Evolutionary conservation across 805 yeast species (phyloP).

Genomic region (Teunomyces panamensis): DNA sequence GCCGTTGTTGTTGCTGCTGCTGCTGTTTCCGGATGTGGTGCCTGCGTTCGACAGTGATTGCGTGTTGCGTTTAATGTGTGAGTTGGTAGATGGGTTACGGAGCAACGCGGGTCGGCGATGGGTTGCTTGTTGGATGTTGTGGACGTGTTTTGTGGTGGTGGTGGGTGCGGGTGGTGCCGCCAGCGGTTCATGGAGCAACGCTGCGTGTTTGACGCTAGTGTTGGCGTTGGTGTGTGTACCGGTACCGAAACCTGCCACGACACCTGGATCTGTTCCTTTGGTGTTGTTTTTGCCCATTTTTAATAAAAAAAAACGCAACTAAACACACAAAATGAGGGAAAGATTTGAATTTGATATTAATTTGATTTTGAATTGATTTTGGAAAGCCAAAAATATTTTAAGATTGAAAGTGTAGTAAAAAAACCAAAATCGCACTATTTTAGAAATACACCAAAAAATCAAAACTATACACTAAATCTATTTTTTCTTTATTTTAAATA

Average conservation of each 20-base stretch:
- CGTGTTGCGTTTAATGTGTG: not conserved
- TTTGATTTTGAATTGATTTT: too few relatives aligned
- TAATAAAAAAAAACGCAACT: not conserved
- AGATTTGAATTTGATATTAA: too few relatives aligned
- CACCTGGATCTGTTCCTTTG: not conserved
- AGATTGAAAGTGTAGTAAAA: not conserved
- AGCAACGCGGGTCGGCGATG: not conserved
- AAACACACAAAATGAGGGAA: too few relatives aligned
- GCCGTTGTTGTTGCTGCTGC: not conserved
- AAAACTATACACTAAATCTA: too few relatives aligned
- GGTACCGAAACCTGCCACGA: not conserved
- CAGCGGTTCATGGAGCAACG: not conserved
- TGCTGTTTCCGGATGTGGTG: too few relatives aligned
- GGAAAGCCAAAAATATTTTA: not conserved
- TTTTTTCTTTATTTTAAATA: too few relatives aligned
- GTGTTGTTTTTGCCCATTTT: not conserved
- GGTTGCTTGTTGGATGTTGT: not conserved
- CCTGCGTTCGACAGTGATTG: too few relatives aligned
- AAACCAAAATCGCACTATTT: not conserved
- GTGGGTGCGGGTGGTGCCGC: not conserved
- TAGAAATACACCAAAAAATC: not conserved
- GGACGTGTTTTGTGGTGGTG: not conserved
- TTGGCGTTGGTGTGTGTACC: not conserved
- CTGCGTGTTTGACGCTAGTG: not conserved
- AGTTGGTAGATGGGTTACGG: not conserved